phyloP scores from a whole-genome alignment of 1,139 yeast genomes.

The Suhomyces kunorum region DNA sequence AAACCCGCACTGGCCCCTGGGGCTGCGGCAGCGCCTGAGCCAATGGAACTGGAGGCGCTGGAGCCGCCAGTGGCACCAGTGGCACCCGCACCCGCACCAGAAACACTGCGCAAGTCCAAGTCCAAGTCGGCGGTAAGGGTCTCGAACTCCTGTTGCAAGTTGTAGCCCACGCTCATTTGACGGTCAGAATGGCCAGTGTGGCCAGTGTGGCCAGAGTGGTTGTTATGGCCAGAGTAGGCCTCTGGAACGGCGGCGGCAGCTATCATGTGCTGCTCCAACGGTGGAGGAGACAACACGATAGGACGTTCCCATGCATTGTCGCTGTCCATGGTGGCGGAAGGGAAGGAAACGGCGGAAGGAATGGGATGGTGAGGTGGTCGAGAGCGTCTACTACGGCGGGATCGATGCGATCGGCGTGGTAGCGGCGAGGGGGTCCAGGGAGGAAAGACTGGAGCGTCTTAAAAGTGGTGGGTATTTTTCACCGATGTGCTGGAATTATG shows the following conservation, averaged over 20 bases:
- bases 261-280: slow-evolving; percentile 27
- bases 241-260: not conserved
- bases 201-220: not conserved
- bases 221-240: not conserved
- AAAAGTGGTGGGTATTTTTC: slow-evolving; percentile 2
- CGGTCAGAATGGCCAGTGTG: slow-evolving; percentile 26
- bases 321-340: slow-evolving; percentile 12
- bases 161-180: slow-evolving; percentile 47
- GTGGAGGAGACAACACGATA: slow-evolving; percentile 45
- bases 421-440: slow-evolving; percentile 1
- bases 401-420: not conserved
- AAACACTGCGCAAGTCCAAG: slow-evolving; percentile 39
- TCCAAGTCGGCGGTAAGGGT: slow-evolving; percentile 51
- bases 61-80: slow-evolving; percentile 3
- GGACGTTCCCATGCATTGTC: slow-evolving; percentile 31
- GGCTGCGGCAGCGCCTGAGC: not conserved
- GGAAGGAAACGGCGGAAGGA: not conserved
- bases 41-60: slow-evolving; percentile 2
- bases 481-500: slow-evolving; percentile 6
- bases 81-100: slow-evolving; percentile 21
- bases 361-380: not conserved
- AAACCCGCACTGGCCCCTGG: slow-evolving; percentile 8
- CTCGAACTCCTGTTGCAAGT: slow-evolving; percentile 49
- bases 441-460: slow-evolving; percentile 6
- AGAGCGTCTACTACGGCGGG: slow-evolving; percentile 3